Evolutionary conservation across 345 rosid species (phyloP).

Genomic region (Populus simonii): DNA sequence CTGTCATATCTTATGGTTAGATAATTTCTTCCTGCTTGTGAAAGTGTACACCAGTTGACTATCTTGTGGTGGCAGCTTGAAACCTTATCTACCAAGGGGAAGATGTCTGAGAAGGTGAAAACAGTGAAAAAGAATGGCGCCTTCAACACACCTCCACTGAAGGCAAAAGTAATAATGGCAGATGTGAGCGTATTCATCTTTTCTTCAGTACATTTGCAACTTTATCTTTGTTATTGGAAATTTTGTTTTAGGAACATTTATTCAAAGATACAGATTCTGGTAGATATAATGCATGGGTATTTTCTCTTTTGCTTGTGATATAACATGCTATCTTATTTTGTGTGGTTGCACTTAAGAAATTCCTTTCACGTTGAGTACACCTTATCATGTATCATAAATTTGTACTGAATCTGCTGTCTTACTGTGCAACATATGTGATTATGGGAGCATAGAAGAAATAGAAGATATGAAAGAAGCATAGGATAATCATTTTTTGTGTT

Average conservation of each 20-base stretch:
- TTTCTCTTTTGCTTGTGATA: neutral
- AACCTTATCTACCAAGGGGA: slow-evolving; percentile 41
- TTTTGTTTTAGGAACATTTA: neutral
- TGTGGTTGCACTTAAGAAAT: neutral
- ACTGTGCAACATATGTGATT: neutral
- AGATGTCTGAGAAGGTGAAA: slow-evolving; percentile 51
- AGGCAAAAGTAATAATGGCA: slow-evolving; percentile 60
- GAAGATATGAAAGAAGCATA: neutral
- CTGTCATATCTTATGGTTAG: neutral
- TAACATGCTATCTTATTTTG: neutral
- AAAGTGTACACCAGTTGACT: slow-evolving; percentile 1
- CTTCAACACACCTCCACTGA: slow-evolving; percentile 32
- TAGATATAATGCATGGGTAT: neutral
- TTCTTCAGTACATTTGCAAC: neutral
- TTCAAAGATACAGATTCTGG: neutral
- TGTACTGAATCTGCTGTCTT: neutral
- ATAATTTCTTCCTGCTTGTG: neutral
- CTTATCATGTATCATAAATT: neutral
- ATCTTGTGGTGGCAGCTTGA: slow-evolving; percentile 54
- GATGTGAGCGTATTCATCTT: slow-evolving; percentile 32
- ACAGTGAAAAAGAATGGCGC: slow-evolving; percentile 42
- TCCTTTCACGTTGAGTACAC: neutral
- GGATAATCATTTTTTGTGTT: neutral
- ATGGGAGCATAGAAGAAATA: neutral
- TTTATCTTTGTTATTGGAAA: slow-evolving; percentile 5